Percentiles rank a stretch among this genome's conserved stretches.
phyloP scores from a whole-genome alignment of 768 basidiomycete genomes.

The Xerocomus brunneocitrinus region DNA sequence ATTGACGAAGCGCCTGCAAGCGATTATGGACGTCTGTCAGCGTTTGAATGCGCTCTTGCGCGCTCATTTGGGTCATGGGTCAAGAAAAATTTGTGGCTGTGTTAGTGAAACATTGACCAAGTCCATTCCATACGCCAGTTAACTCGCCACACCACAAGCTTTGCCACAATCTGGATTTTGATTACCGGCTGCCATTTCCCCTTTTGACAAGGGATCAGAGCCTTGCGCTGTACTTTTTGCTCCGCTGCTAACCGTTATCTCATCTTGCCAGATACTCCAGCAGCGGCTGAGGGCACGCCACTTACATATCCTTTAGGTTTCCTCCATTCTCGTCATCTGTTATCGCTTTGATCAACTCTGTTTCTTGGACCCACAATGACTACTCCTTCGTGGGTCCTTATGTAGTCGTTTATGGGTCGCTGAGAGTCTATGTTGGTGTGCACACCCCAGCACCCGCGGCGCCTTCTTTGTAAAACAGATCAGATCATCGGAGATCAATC shows the following conservation, averaged over 20 bases:
- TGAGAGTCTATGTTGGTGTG: background rate
- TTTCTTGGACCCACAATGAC: slow-evolving; percentile 19
- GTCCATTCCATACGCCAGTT: background rate
- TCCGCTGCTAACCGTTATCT: slow-evolving; percentile 15
- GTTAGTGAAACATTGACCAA: background rate
- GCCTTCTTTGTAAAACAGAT: background rate
- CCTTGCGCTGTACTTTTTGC: background rate
- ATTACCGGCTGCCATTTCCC: background rate
- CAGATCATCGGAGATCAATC: slow-evolving; percentile 7
- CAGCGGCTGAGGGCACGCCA: too few relatives aligned
- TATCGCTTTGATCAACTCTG: too few relatives aligned
- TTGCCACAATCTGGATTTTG: background rate
- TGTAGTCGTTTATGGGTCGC: slow-evolving; percentile 4
- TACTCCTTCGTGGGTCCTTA: background rate
- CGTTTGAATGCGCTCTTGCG: slow-evolving; percentile 41
- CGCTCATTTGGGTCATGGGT: slow-evolving; percentile 9
- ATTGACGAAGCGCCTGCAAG: slow-evolving; percentile 41
- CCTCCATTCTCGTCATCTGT: too few relatives aligned
- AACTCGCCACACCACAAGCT: slow-evolving; percentile 11
- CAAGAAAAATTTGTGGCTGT: slow-evolving; percentile 16
- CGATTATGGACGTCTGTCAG: slow-evolving; percentile 44
- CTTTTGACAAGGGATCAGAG: background rate
- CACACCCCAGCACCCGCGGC: background rate
- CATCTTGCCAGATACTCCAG: background rate
- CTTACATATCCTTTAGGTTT: too few relatives aligned